Evolutionary conservation across 2,329 filamentous ascomycete species (phyloP), one percentile per base, ranked within the genome.

Genomic region (Microsporum audouinii): DNA sequence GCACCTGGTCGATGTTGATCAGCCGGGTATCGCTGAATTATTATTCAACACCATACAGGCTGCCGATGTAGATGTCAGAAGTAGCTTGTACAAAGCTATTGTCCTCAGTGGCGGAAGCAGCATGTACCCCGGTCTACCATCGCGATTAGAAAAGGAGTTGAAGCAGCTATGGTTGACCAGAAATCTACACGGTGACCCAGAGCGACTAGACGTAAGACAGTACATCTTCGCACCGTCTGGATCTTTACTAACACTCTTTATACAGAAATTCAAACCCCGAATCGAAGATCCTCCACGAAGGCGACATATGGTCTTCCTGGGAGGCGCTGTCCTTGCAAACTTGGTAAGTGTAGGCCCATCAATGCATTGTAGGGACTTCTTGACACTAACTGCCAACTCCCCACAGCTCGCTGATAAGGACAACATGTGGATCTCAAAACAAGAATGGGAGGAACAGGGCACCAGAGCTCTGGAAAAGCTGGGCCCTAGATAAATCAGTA

Each of bases 281-380:
- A 97, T 99, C 80, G 94, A 99, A 76, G 94, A 99, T 75, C 94
- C 94, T 58, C 94, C 94, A 38, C 84, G 94, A 77, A 84, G 94
- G 78, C 84, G 92, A 76, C 94, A 99, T 80, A 97, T 99, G 91
- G 94, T 99, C n/a, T 97, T 99, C 82, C 78, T 99, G 61, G 94
- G 94, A 62, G 94, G 94, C 68, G 94, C 94, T 31, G 94, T 99
- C 65, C 80, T 99, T 70, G 94, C 94, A 68, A 97, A 97, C 74
- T 95, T 99, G 75, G 81, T 84, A 76, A 72, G 80, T 74, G 38
- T 43, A 39, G 23, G 12, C 27, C 47, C 55, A 29, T 43, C 47
- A 47, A 33, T 10, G 36, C 23, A 31, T 59, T 17, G 23, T 57
- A 8, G 69, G 70, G 58, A 71, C 59, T 27, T 34, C n/a, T 23